Percentiles rank a stretch among this genome's conserved stretches.
phyloP scores from a whole-genome alignment of 805 yeast genomes.

The Spathaspora boniae region DNA sequence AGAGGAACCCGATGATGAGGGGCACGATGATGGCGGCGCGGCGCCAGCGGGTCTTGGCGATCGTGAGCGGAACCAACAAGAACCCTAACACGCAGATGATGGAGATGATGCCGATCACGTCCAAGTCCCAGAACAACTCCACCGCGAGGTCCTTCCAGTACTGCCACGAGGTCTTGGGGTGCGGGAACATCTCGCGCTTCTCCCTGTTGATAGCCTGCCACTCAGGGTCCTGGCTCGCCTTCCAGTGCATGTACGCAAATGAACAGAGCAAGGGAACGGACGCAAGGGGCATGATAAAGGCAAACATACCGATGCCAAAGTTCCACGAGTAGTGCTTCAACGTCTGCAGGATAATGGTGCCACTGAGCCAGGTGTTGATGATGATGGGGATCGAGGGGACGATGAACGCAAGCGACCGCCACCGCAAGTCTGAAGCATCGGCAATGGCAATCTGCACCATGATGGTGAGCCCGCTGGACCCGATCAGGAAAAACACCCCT shows the following conservation, averaged over 20 bases:
- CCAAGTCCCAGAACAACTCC: conserved; percentile 59
- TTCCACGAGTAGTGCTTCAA: conserved; percentile 57
- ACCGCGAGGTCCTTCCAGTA: conserved; percentile 14
- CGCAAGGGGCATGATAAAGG: conserved; percentile 64
- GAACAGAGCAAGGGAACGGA: conserved; percentile 54
- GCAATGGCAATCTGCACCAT: conserved; percentile 55
- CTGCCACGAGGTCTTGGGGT: conserved; percentile 1
- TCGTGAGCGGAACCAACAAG: conserved; percentile 65
- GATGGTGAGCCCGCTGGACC: conserved; percentile 63
- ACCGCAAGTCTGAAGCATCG: conserved; percentile 63
- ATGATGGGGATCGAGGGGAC: conserved; percentile 69
- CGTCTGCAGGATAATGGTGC: conserved; percentile 45
- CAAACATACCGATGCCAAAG: conserved; percentile 69
- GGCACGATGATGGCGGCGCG: conserved; percentile 64
- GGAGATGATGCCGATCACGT: conserved; percentile 56
- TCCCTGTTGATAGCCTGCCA: conserved; percentile 24
- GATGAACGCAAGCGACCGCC: conserved; percentile 64
- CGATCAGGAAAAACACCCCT: conserved; percentile 44
- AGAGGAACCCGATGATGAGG: conserved; percentile 58
- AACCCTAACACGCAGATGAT: conserved; percentile 57
- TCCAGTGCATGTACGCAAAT: conserved; percentile 50
- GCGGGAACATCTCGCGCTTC: conserved; percentile 16
- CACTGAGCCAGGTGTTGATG: conserved; percentile 75
- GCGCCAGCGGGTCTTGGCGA: conserved; percentile 61
- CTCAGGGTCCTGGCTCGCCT: conserved; percentile 50